These are phyloP conservation scores for Coemansia interrupta DNA, from an alignment of 192 early-diverging fungal genomes.

Conservation along the genomic window DNA sequence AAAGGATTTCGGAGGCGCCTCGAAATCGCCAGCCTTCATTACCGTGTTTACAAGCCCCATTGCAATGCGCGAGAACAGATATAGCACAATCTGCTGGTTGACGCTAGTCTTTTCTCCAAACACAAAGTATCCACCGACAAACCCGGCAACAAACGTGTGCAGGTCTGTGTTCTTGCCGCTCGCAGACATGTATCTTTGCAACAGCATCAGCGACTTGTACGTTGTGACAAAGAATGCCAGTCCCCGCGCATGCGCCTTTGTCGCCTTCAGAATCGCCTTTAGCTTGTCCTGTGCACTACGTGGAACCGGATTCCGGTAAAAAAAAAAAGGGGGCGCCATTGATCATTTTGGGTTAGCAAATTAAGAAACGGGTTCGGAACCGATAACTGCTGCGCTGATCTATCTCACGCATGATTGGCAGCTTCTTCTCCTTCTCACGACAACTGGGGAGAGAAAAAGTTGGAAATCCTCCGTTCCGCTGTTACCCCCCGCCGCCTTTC, in stretches of 20 bases:
- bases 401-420: no score
- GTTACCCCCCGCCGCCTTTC: no score
- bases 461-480: no score
- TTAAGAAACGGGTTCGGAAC: no score
- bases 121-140: constrained; percentile 87
- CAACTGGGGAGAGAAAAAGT: no score
- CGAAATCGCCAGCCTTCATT: constrained; percentile 65
- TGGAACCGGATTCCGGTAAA: not conserved
- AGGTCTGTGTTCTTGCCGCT: constrained; percentile 69
- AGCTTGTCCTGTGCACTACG: constrained; percentile 74
- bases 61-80: constrained; percentile 88
- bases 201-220: constrained; percentile 87
- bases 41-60: constrained; percentile 81
- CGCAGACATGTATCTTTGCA: constrained; percentile 63
- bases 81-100: constrained; percentile 95
- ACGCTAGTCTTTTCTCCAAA: constrained; percentile 94
- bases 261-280: constrained; percentile 74
- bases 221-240: constrained; percentile 88
- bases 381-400: no score
- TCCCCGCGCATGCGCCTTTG: constrained; percentile 84
- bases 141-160: constrained; percentile 87
- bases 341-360: not conserved
- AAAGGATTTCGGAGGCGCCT: constrained; percentile 78
- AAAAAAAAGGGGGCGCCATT: no score
- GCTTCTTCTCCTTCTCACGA: no score